phyloP scores from a whole-genome alignment of 805 yeast genomes.

The Saturnispora saitoi region DNA sequence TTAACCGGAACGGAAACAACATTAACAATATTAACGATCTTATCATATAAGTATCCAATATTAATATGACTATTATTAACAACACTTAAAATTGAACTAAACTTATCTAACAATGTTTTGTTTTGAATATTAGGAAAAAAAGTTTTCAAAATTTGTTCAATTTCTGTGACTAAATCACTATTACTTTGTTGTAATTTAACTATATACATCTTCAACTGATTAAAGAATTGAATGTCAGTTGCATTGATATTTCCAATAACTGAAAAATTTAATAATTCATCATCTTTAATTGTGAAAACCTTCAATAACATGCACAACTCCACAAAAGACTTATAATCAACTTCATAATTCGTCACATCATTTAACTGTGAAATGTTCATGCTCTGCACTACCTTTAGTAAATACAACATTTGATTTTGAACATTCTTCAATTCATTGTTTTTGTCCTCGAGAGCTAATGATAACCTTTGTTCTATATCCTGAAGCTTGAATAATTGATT shows the following conservation, averaged over 20 bases:
- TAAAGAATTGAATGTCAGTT: not conserved
- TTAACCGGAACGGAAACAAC: not conserved
- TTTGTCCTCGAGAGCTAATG: not conserved
- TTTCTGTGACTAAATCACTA: not conserved
- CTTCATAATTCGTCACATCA: not conserved
- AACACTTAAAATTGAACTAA: not conserved
- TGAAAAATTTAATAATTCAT: not conserved
- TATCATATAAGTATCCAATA: conserved; percentile 5
- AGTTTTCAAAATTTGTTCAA: not conserved
- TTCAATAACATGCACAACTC: conserved; percentile 5
- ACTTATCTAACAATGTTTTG: not conserved
- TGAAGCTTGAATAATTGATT: not conserved
- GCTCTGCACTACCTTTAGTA: not conserved
- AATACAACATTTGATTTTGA: conserved; percentile 6
- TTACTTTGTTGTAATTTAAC: not conserved
- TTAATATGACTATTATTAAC: conserved; percentile 3
- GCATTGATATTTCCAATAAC: not conserved
- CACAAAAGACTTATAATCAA: conserved; percentile 4
- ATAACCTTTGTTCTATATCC: not conserved
- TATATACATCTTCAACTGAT: not conserved
- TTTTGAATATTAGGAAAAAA: not conserved
- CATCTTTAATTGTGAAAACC: not conserved
- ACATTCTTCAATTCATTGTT: not conserved
- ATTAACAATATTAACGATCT: not conserved
- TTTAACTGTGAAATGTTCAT: not conserved